Evolutionary conservation across 2,329 filamentous ascomycete genomes (phyloP).

Genomic region (Aplosporella prunicola): DNA sequence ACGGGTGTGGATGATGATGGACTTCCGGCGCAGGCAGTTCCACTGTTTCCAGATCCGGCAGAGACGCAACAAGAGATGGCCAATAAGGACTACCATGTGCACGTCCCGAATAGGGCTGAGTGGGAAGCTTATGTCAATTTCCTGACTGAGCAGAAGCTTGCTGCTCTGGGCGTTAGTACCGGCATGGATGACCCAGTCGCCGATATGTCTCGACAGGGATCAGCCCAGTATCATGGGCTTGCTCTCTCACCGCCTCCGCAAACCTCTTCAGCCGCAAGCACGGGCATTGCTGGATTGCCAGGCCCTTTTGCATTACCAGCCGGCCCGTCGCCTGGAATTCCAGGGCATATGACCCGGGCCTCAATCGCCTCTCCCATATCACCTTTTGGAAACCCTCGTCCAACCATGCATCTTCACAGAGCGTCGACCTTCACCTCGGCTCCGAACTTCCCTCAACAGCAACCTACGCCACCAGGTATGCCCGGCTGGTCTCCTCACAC

Average conservation of each 20-base stretch:
- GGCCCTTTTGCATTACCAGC: conserved; percentile 45
- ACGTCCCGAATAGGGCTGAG: conserved; percentile 60
- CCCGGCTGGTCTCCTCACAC: conserved; percentile 33
- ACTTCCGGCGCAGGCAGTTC: conserved; percentile 48
- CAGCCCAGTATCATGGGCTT: conserved; percentile 63
- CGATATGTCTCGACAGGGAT: conserved; percentile 59
- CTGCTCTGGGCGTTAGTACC: conserved; percentile 78
- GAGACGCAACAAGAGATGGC: not conserved
- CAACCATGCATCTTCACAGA: conserved; percentile 52
- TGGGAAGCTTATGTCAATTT: conserved; percentile 75
- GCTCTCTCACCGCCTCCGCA: conserved; percentile 79
- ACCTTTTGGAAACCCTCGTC: conserved; percentile 48
- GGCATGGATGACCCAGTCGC: conserved; percentile 61
- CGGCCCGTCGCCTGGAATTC: conserved; percentile 34
- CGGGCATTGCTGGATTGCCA: conserved; percentile 37
- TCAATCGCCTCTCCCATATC: conserved; percentile 65
- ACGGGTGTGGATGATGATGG: conserved; percentile 35
- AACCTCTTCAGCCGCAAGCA: conserved; percentile 67
- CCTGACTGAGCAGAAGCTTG: conserved; percentile 82
- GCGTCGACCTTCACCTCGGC: conserved; percentile 63
- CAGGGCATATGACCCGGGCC: conserved; percentile 48
- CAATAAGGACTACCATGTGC: conserved; percentile 46
- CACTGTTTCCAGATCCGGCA: conserved; percentile 51
- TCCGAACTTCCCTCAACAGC: conserved; percentile 56
- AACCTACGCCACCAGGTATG: conserved; percentile 46